These are phyloP conservation scores for Neoascochyta sp. DNA, from an alignment of 2,329 filamentous ascomycete genomes.

Conservation along the genomic window DNA sequence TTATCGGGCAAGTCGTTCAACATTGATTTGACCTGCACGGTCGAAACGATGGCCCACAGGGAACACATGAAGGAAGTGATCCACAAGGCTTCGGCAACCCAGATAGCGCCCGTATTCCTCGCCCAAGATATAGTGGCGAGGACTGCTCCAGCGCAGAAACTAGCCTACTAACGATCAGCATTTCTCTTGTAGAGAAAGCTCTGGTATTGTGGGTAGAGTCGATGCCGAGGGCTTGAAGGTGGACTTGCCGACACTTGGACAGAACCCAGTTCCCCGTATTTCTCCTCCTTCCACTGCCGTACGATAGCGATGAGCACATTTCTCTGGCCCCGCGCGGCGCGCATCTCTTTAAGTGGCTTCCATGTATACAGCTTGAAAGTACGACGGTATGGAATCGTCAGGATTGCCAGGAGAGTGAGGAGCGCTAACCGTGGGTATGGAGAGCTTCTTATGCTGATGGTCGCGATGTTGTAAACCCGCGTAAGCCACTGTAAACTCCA, in stretches of 20 bases:
- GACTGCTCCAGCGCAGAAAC: conserved; percentile 26
- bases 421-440: too few species aligned
- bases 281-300: conserved; percentile 24
- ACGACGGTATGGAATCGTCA: conserved; percentile 26
- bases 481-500: too few species aligned
- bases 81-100: conserved; percentile 23
- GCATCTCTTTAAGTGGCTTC: conserved; percentile 22
- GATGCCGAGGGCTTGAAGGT: too few species aligned
- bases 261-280: conserved; percentile 26
- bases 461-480: too few species aligned
- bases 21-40: conserved; percentile 26
- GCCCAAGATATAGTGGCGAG: conserved; percentile 21
- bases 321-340: conserved; percentile 16
- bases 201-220: too few species aligned
- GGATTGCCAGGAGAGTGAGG: conserved; percentile 5
- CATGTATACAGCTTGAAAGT: conserved; percentile 32
- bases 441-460: too few species aligned
- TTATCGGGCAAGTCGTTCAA: conserved; percentile 24
- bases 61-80: conserved; percentile 23
- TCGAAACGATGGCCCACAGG: conserved; percentile 29
- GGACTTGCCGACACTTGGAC: conserved; percentile 24
- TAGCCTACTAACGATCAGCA: conserved; percentile 14
- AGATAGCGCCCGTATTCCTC: conserved; percentile 12
- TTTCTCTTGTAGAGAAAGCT: not conserved
- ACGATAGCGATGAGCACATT: conserved; percentile 14